phyloP scores from a whole-genome alignment of 768 basidiomycete species.

The Kwoniella botswanensis region DNA sequence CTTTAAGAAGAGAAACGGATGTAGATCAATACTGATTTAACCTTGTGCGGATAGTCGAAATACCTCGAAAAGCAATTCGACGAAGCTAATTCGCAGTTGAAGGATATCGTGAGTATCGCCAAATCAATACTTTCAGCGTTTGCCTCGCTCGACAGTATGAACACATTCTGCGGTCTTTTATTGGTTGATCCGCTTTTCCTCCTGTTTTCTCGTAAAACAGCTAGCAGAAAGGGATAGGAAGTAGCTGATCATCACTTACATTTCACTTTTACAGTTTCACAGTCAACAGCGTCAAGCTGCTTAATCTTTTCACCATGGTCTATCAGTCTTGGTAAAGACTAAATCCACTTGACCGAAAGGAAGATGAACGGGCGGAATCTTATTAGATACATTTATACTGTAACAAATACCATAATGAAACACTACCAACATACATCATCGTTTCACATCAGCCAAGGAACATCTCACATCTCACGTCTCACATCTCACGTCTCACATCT shows the following conservation, averaged over 20 bases:
- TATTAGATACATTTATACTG: too few relatives aligned
- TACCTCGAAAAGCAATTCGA: slow-evolving; percentile 92
- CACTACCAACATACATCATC: too few relatives aligned
- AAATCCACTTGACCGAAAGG: too few relatives aligned
- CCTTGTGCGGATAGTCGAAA: slow-evolving; percentile 66
- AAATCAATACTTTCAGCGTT: not conserved
- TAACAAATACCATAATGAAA: too few relatives aligned
- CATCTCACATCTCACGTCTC: too few relatives aligned
- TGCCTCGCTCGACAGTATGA: not conserved
- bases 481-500: too few relatives aligned
- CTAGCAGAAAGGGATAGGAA: not conserved
- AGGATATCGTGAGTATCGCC: slow-evolving; percentile 58
- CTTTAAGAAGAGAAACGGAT: not conserved
- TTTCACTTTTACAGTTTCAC: slow-evolving; percentile 42
- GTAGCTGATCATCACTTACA: not conserved
- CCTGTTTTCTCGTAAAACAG: not conserved
- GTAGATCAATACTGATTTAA: not conserved
- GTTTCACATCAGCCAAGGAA: too few relatives aligned
- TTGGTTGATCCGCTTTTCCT: not conserved
- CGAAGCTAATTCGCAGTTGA: slow-evolving; percentile 82
- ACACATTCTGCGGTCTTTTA: not conserved
- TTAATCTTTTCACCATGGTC: not conserved
- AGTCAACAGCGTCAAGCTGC: slow-evolving; percentile 46
- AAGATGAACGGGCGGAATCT: too few relatives aligned
- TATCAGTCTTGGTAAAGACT: too few relatives aligned